Evolutionary conservation across 2,329 filamentous ascomycete genomes (phyloP).

Genomic region (Xylaria sp.): DNA sequence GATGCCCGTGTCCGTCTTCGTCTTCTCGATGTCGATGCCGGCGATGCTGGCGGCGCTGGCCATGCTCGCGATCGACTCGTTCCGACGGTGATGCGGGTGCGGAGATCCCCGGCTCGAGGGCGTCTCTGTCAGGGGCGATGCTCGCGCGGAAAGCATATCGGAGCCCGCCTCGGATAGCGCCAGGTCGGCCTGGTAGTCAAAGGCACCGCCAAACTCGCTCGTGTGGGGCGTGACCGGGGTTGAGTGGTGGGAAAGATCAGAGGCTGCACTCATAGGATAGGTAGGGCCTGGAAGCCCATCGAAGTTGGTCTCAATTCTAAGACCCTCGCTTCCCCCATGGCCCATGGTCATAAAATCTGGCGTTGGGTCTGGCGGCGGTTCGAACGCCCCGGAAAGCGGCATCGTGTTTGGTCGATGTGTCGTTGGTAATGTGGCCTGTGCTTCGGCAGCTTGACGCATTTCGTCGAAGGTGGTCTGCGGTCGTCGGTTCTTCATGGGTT

Average conservation of each 20-base stretch:
- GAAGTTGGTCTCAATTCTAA: constrained; percentile 47
- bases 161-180: constrained; percentile 29
- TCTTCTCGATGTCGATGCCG: constrained; percentile 66
- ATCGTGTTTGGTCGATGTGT: constrained; percentile 57
- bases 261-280: constrained; percentile 45
- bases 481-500: constrained; percentile 53
- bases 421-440: constrained; percentile 53
- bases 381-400: constrained; percentile 41
- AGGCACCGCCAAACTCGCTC: constrained; percentile 45
- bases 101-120: constrained; percentile 38
- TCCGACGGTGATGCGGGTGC: constrained; percentile 60
- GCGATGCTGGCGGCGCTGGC: constrained; percentile 62
- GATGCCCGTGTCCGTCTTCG: constrained; percentile 78
- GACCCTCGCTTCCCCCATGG: constrained; percentile 41
- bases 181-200: constrained; percentile 49
- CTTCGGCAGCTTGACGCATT: constrained; percentile 59
- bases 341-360: constrained; percentile 58
- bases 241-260: constrained; percentile 53
- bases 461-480: constrained; percentile 60
- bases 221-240: constrained; percentile 56
- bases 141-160: constrained; percentile 21
- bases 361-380: constrained; percentile 58
- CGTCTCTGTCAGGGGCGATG: constrained; percentile 29
- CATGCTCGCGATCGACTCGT: constrained; percentile 62
- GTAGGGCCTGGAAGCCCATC: constrained; percentile 39